A percentile compares a stretch with the other conserved stretches of the same genome.
These are phyloP conservation scores for Asclepias syriaca DNA, from an alignment of 257 asterid species.

Conservation along the genomic window DNA sequence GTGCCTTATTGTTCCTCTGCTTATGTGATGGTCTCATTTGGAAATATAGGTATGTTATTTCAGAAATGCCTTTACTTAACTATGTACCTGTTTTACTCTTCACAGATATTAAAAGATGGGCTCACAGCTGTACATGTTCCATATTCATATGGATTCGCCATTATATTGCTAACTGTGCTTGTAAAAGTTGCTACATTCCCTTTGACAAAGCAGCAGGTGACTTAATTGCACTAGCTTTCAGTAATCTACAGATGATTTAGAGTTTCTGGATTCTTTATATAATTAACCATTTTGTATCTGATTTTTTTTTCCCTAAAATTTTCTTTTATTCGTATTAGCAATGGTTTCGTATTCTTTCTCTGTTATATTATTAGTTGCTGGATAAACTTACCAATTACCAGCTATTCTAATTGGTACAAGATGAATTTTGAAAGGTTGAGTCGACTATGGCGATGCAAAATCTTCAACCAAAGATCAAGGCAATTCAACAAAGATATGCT, in stretches of 20 bases:
- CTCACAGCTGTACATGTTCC: constrained; percentile 90
- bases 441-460: constrained; percentile 98
- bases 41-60: background rate
- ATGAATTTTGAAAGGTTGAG: constrained; percentile 59
- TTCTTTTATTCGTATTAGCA: constrained; percentile 1
- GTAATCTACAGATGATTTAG: background rate
- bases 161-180: constrained; percentile 81
- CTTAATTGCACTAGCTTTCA: background rate
- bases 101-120: constrained; percentile 86
- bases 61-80: constrained; percentile 8
- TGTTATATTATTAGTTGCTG: constrained; percentile 12
- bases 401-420: constrained; percentile 6
- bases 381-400: background rate
- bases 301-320: constrained; percentile 2
- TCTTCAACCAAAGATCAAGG: constrained; percentile 98
- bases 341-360: constrained; percentile 2
- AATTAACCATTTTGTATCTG: background rate
- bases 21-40: background rate
- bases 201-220: constrained; percentile 97
- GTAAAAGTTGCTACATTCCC: constrained; percentile 91
- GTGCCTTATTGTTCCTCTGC: background rate
- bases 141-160: constrained; percentile 93
- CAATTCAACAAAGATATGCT: constrained; percentile 93
- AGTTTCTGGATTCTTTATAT: background rate
- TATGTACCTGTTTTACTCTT: constrained; percentile 24